A percentile compares a stretch with the other conserved stretches of the same genome.
Conservation (phyloP, 176 grass and related monocot genomes). For the Paspalum notatum region DNA sequence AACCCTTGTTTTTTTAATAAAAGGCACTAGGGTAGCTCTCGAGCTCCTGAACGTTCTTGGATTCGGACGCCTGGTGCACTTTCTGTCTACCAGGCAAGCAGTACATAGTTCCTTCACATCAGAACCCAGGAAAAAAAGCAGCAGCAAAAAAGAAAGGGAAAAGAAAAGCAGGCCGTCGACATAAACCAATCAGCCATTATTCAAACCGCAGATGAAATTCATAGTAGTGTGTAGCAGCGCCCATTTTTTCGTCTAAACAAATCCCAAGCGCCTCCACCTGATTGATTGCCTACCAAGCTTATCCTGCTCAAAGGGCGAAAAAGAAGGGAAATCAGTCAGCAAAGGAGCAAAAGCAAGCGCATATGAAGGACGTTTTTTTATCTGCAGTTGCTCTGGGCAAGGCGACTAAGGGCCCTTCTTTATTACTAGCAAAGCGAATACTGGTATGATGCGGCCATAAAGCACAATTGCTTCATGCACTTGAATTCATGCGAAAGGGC, state of each 20-base stretch:
- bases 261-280: conserved; percentile 13
- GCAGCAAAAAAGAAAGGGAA: background rate
- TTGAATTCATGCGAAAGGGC: conserved; percentile 16
- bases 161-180: conserved; percentile 7
- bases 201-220: background rate
- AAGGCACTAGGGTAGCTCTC: background rate
- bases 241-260: conserved; percentile 21
- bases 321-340: background rate
- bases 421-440: conserved; percentile 55
- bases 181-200: conserved; percentile 22
- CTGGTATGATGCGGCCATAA: conserved; percentile 33
- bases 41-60: conserved; percentile 1
- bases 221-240: conserved; percentile 4
- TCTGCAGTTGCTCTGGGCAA: conserved; percentile 30
- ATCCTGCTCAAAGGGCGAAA: conserved; percentile 41
- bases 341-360: conserved; percentile 40
- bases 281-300: conserved; percentile 42
- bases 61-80: conserved; percentile 15
- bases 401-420: conserved; percentile 53
- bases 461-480: conserved; percentile 36
- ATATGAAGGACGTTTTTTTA: conserved; percentile 10
- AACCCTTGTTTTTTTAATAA: background rate
- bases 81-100: conserved; percentile 25
- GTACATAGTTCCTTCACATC: conserved; percentile 25
- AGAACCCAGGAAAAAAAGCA: conserved; percentile 3